phyloP scores from a whole-genome alignment of 305 asterid genomes.

The Fraxinus platypoda region DNA sequence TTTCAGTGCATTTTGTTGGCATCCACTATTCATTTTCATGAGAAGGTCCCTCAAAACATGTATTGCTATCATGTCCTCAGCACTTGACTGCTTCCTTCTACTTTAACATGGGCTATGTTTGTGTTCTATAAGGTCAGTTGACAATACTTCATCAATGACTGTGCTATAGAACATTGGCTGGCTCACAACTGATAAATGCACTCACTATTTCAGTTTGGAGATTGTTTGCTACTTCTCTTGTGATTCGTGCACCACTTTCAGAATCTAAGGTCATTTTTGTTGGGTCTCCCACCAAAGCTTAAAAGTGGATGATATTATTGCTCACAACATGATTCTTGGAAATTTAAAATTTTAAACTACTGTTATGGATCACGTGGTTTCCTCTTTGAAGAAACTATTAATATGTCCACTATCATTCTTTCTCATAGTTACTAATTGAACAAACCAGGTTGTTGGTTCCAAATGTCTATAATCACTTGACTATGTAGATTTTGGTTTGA shows the following conservation, averaged over 20 bases:
- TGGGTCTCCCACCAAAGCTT: background rate
- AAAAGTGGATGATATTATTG: background rate
- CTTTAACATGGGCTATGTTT: background rate
- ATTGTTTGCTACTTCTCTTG: background rate
- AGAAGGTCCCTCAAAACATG: background rate
- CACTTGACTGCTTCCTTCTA: background rate
- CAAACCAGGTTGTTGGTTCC: background rate
- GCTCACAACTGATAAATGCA: background rate
- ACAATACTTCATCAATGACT: background rate
- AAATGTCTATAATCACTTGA: background rate
- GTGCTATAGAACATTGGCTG: background rate
- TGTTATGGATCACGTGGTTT: background rate
- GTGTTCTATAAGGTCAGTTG: background rate
- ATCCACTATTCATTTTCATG: background rate
- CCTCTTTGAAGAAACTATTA: background rate
- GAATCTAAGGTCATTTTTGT: background rate
- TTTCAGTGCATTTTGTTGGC: background rate
- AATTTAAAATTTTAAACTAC: background rate
- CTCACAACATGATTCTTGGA: background rate
- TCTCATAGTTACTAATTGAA: background rate
- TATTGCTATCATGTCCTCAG: background rate
- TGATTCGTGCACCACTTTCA: background rate
- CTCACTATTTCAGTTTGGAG: background rate
- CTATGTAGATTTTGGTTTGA: conserved; percentile 3
- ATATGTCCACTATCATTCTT: background rate